Conservation (phyloP, 1,284 basidiomycete species). For the Anthracocystis panici-leucophaei region DNA sequence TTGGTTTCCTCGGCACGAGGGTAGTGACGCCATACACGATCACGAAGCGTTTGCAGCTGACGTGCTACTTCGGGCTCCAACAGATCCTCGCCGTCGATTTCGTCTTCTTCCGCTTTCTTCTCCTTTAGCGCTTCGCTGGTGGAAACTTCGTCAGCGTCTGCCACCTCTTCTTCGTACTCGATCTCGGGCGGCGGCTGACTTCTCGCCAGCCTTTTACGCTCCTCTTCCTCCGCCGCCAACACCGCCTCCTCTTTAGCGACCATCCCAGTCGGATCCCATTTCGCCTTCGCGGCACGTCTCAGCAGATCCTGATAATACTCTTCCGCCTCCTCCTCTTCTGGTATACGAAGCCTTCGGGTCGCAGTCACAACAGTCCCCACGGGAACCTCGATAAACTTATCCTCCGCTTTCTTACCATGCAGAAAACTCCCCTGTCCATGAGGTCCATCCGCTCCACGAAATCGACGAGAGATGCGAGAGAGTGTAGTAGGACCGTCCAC, state of each 20-base stretch:
- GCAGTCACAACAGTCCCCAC: constrained; percentile 68
- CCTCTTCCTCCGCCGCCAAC: constrained; percentile 30
- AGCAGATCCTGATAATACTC: constrained; percentile 57
- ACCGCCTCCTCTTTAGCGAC: constrained; percentile 46
- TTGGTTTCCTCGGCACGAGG: constrained; percentile 64
- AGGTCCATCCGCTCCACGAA: constrained; percentile 58
- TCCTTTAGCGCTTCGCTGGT: neutral
- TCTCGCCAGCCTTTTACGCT: constrained; percentile 18
- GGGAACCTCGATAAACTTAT: constrained; percentile 63
- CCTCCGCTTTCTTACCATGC: constrained; percentile 57
- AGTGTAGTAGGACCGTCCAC: constrained; percentile 58
- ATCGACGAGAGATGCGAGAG: constrained; percentile 54
- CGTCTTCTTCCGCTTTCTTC: constrained; percentile 19
- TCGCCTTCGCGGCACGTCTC: constrained; percentile 36
- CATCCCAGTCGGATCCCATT: constrained; percentile 42
- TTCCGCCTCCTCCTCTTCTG: constrained; percentile 47
- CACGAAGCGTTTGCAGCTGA: constrained; percentile 49
- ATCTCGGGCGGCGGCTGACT: constrained; percentile 22
- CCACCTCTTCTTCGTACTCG: constrained; percentile 10
- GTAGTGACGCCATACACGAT: constrained; percentile 67
- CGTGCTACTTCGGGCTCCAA: constrained; percentile 43
- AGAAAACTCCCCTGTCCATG: constrained; percentile 64
- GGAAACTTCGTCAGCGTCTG: neutral
- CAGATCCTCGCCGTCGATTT: constrained; percentile 44
- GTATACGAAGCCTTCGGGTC: constrained; percentile 31